Evolutionary conservation across 2,329 filamentous ascomycete genomes (phyloP).

Genomic region (Aquanectria penicillioides): DNA sequence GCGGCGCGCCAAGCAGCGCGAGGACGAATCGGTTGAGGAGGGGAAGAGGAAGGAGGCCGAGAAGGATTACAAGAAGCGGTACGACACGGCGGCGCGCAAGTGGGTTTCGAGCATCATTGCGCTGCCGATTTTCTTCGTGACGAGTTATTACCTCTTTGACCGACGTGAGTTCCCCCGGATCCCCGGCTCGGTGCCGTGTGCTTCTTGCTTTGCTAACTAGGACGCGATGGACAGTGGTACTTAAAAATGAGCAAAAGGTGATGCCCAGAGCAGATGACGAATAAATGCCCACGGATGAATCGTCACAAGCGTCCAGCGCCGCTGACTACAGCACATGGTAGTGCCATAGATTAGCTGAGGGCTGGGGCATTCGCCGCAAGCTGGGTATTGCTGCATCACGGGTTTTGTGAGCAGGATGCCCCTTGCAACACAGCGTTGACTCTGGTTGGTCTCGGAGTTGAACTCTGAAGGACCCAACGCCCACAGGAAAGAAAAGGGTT

Average conservation of each 20-base stretch:
- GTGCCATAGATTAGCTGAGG: no score
- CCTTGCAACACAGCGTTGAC: no score
- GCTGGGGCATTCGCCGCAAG: no score
- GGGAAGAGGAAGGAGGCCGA: slow-evolving; percentile 31
- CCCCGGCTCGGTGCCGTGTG: accelerated
- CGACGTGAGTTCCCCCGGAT: slow-evolving; percentile 50
- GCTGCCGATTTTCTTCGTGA: slow-evolving; percentile 64
- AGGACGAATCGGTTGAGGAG: slow-evolving; percentile 30
- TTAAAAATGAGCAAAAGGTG: neutral
- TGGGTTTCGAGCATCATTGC: slow-evolving; percentile 61
- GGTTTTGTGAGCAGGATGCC: no score
- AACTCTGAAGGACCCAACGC: no score
- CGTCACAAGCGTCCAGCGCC: no score
- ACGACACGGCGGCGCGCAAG: slow-evolving; percentile 55
- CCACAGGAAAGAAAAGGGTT: no score
- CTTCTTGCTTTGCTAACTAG: neutral
- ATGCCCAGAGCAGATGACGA: neutral
- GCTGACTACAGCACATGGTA: no score
- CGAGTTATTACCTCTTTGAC: slow-evolving; percentile 64
- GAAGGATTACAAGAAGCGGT: slow-evolving; percentile 54
- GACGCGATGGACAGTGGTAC: neutral
- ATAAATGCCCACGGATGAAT: no score
- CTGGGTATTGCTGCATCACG: no score
- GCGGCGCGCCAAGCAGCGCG: slow-evolving; percentile 25
- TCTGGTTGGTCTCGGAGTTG: no score